phyloP scores from a whole-genome alignment of 805 yeast species.

The Candida maltosa region DNA sequence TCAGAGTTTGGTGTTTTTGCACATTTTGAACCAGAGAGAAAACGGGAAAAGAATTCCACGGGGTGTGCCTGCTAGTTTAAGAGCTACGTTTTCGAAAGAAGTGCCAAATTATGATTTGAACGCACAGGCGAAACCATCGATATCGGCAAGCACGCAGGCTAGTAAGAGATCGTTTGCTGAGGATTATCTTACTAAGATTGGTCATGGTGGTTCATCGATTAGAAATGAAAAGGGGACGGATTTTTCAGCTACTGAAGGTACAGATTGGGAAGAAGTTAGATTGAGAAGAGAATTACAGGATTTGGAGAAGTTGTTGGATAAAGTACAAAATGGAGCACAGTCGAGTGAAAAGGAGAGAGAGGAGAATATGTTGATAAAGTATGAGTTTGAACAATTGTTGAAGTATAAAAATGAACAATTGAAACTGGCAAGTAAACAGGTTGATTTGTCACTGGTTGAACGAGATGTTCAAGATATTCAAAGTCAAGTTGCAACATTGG shows the following conservation, averaged over 20 bases:
- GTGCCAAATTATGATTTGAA: conserved; percentile 67
- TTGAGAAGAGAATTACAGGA: conserved; percentile 75
- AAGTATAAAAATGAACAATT: conserved; percentile 70
- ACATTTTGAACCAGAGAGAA: conserved; percentile 86
- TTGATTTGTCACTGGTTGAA: conserved; percentile 50
- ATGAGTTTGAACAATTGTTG: conserved; percentile 79
- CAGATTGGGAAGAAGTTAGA: conserved; percentile 91
- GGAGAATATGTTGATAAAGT: conserved; percentile 29
- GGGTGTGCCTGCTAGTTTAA: conserved; percentile 87
- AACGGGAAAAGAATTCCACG: conserved; percentile 83
- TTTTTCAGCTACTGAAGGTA: conserved; percentile 67
- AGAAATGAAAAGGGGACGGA: conserved; percentile 55
- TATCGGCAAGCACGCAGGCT: conserved; percentile 5
- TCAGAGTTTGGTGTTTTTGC: conserved; percentile 84
- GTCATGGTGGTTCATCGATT: conserved; percentile 44
- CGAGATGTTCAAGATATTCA: conserved; percentile 69
- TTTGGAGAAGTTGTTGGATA: conserved; percentile 61
- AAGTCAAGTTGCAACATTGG: conserved; percentile 70
- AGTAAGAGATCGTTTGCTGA: conserved; percentile 45
- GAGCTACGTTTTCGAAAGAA: conserved; percentile 89
- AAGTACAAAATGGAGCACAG: conserved; percentile 35
- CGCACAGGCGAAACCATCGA: conserved; percentile 26
- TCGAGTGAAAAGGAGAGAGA: conserved; percentile 17
- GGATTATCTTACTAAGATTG: conserved; percentile 53
- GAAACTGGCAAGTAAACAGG: conserved; percentile 12